Base-by-base conservation (phyloP, 2,329 filamentous ascomycete genomes). In the Zarea fungicola region DNA sequence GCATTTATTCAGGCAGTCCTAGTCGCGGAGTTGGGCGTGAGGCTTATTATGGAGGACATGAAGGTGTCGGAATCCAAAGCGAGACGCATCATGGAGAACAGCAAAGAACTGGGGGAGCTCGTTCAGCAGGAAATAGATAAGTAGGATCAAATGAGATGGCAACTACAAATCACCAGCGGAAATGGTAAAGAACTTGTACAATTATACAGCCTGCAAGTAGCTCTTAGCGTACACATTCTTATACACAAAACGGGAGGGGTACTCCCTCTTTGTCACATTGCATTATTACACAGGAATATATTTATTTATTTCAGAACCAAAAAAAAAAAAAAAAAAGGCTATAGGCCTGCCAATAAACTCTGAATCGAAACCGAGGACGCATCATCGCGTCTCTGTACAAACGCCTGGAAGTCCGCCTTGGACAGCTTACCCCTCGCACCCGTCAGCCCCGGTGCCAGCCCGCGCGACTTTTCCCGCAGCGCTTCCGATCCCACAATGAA, bases 401-500 rank as follows among this genome's bases (percentile, higher is more conserved):
- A 96, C 2, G 85, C 83, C 69, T 87, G 85, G 64, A 96, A 84
- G 62, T 88, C 85, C 21, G 80, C 74, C 72, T 83, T 87, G 52
- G 71, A 75, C 60, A 81, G 67, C 64, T 77, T 82, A 61, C 75
- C 80, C 21, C 74, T 73, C 26, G 61, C 69, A 29, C 65, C 68
- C 43, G 60, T 64, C 50, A 56, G 66, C 44, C 60, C 73, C 50
- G 65, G 65, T 53, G 62, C 74, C 51, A 85, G 66, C 51, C 79
- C 81, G 49, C 85, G 73, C 46, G 83, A 78, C 58, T 86, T 78
- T 67, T 91, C 87, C 42, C 81, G 74, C 52, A 91, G 70, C 29
- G 87, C 87, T 65, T 91, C 87, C 10, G 85, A 81, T 2, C 89
- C 89, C 60, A 99, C 89, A 55, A 99, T 95, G 65, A 99, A 99